Evolutionary conservation across 352 stramenopile species (phyloP).

Genomic region (Phytophthora pluvialis): DNA sequence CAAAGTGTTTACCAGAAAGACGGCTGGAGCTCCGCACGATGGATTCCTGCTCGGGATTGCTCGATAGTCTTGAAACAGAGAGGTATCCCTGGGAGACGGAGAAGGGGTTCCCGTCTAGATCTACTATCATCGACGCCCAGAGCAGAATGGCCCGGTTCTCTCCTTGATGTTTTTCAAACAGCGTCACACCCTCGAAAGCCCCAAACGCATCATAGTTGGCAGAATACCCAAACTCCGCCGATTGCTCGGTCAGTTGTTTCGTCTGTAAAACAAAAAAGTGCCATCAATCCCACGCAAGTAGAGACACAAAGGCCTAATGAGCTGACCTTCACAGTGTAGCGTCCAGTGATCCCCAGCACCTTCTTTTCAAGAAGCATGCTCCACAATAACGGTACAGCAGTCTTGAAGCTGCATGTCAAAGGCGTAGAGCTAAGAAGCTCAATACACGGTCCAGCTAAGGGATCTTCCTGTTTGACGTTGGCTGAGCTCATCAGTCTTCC

Average conservation of each 20-base stretch:
- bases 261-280: not conserved
- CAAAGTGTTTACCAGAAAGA: constrained; percentile 9
- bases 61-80: constrained; percentile 1
- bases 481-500: constrained; percentile 8
- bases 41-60: constrained; percentile 2
- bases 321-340: constrained; percentile 15
- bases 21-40: constrained; percentile 13
- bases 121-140: constrained; percentile 20
- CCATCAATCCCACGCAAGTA: not conserved
- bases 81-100: constrained; percentile 18
- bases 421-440: constrained; percentile 12
- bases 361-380: constrained; percentile 14
- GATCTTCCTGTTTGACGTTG: constrained; percentile 9
- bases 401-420: not conserved
- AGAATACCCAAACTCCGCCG: constrained; percentile 19
- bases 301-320: not conserved
- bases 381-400: constrained; percentile 15
- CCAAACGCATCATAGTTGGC: not conserved
- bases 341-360: constrained; percentile 5
- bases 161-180: constrained; percentile 15
- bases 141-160: constrained; percentile 1
- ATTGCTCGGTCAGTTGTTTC: constrained; percentile 1
- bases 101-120: constrained; percentile 3
- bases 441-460: constrained; percentile 11
- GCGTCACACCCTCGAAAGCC: constrained; percentile 11